Percentiles rank a stretch among this genome's conserved stretches.
These are phyloP conservation scores for Tinospora cordifolia DNA, from an alignment of 164 flowering plant genomes.

Conservation along the genomic window DNA sequence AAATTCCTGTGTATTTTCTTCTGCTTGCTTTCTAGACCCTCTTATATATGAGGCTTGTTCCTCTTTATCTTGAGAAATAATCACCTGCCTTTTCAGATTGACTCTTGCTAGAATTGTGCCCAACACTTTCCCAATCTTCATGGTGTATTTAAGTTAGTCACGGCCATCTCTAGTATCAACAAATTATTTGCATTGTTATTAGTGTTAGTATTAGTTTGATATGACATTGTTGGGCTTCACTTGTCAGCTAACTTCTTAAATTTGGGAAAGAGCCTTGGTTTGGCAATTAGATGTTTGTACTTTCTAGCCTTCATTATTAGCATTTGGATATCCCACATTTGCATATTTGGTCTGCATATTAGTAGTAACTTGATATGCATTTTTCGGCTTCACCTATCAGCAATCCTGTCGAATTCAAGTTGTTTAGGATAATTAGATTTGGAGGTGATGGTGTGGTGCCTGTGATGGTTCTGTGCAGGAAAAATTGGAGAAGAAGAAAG, in stretches of 20 bases:
- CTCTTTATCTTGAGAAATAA: not conserved
- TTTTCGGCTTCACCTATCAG: no score
- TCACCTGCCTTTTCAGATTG: not conserved
- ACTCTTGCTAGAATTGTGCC: not conserved
- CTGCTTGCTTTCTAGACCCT: not conserved
- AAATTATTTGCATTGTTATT: not conserved
- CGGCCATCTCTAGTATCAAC: not conserved
- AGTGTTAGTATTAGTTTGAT: no score
- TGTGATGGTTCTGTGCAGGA: constrained; percentile 36
- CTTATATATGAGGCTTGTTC: not conserved
- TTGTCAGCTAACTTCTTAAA: no score
- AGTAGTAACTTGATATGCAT: no score
- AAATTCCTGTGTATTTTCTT: not conserved
- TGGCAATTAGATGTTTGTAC: no score
- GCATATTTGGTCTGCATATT: no score
- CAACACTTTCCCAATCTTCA: not conserved
- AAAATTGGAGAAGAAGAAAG: constrained; percentile 74
- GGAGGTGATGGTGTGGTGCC: not conserved
- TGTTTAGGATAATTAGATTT: not conserved
- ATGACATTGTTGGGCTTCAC: no score
- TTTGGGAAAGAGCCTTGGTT: no score
- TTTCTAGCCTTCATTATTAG: no score
- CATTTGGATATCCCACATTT: no score
- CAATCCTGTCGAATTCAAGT: no score
- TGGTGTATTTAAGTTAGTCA: not conserved